Percentiles rank a stretch among this genome's conserved stretches.
Conservation (phyloP, 202 grass and related monocot species). For the Panicum virgatum region DNA sequence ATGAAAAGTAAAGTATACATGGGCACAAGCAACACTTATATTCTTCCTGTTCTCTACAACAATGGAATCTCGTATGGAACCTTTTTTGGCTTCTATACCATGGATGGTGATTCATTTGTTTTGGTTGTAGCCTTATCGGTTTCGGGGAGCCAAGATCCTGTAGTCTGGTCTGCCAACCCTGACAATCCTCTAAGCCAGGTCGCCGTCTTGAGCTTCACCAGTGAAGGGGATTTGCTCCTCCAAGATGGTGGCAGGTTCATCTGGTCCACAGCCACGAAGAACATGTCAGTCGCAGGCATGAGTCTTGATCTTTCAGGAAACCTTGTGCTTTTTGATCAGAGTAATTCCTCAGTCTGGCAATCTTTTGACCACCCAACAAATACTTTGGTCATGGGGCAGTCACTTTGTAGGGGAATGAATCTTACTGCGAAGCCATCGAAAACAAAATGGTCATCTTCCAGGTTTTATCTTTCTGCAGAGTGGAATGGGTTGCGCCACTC, state of each 20-base stretch:
- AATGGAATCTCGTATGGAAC: not conserved
- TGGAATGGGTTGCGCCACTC: conserved; percentile 23
- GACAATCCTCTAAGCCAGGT: conserved; percentile 25
- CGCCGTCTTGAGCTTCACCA: conserved; percentile 49
- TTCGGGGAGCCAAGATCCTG: not conserved
- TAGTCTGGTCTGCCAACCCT: conserved; percentile 68
- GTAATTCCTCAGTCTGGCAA: conserved; percentile 45
- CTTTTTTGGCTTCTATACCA: conserved; percentile 14
- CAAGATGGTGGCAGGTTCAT: conserved; percentile 29
- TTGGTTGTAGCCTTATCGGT: not conserved
- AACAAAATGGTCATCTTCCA: conserved; percentile 42
- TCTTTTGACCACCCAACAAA: conserved; percentile 41
- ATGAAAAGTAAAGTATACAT: not conserved
- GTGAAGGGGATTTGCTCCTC: conserved; percentile 53
- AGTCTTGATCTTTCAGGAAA: conserved; percentile 46
- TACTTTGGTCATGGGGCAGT: conserved; percentile 51
- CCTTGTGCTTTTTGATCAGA: conserved; percentile 45
- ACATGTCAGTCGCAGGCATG: conserved; percentile 36
- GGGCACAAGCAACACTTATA: not conserved
- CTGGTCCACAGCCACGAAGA: conserved; percentile 55
- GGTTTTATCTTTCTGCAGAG: conserved; percentile 47
- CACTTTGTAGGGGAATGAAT: conserved; percentile 43
- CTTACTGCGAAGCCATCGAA: conserved; percentile 8
- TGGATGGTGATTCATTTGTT: not conserved
- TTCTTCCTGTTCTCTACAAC: not conserved